These are phyloP conservation scores for Ustilago cynodontis DNA, from an alignment of 1,284 basidiomycete genomes.

Conservation along the genomic window DNA sequence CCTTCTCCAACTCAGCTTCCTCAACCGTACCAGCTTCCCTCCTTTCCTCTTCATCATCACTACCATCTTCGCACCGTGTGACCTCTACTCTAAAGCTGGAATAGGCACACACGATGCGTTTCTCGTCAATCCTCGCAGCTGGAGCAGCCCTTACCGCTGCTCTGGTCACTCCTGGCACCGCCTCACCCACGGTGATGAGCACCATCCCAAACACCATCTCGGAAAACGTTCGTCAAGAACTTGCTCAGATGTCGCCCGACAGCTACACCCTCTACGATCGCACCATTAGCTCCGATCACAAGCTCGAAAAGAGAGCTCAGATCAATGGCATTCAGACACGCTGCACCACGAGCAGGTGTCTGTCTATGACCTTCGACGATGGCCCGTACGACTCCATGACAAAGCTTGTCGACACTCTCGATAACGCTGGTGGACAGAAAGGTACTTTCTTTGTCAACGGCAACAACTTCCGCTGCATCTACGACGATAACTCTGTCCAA, in stretches of 20 bases:
- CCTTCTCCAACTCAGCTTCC: background rate
- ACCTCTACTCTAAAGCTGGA: background rate
- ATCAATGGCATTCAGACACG: slow-evolving; percentile 32
- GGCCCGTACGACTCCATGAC: slow-evolving; percentile 51
- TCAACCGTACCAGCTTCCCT: background rate
- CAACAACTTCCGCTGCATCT: slow-evolving; percentile 61
- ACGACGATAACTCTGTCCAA: slow-evolving; percentile 30
- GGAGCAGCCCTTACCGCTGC: slow-evolving; percentile 24
- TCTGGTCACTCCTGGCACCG: slow-evolving; percentile 18
- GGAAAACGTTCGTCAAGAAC: slow-evolving; percentile 35
- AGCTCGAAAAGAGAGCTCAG: slow-evolving; percentile 26
- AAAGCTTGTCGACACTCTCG: slow-evolving; percentile 46
- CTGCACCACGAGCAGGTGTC: slow-evolving; percentile 37
- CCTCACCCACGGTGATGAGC: slow-evolving; percentile 38
- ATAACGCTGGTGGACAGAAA: slow-evolving; percentile 38
- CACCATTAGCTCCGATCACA: background rate
- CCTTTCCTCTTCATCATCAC: background rate
- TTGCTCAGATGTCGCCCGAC: slow-evolving; percentile 1
- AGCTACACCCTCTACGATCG: slow-evolving; percentile 34
- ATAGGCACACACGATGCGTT: slow-evolving; percentile 28
- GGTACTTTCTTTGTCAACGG: slow-evolving; percentile 65
- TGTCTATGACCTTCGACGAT: slow-evolving; percentile 62
- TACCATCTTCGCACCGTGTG: too few relatives aligned
- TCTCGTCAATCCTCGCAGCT: slow-evolving; percentile 32
- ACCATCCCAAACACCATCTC: slow-evolving; percentile 41